phyloP scores from a whole-genome alignment of 225 moss, liverwort and hornwort genomes.

The Pseudisothecium myosuroides region DNA sequence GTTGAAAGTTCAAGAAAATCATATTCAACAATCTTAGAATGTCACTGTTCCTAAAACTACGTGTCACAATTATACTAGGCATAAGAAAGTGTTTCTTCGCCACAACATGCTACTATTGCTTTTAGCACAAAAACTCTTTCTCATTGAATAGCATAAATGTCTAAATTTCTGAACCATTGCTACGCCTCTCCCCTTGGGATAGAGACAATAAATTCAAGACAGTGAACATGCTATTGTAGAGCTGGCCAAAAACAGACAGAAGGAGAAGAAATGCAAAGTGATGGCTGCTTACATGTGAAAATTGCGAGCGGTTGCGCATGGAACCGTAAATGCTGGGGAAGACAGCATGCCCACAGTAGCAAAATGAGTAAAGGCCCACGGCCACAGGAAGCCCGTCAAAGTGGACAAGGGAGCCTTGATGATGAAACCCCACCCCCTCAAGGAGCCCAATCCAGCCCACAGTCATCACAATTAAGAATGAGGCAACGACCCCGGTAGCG shows the following conservation, averaged over 20 bases:
- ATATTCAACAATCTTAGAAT: neutral
- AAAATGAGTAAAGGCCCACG: slow-evolving; percentile 81
- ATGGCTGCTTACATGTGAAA: slow-evolving; percentile 44
- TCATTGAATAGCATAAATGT: neutral
- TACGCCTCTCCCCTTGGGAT: neutral
- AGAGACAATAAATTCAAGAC: neutral
- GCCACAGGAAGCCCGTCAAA: slow-evolving; percentile 66
- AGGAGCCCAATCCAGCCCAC: slow-evolving; percentile 71
- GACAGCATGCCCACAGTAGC: slow-evolving; percentile 92
- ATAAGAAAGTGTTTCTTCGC: neutral
- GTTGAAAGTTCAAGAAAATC: neutral
- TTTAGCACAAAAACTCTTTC: neutral
- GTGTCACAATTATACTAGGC: neutral
- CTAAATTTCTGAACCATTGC: neutral
- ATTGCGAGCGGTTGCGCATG: slow-evolving; percentile 61
- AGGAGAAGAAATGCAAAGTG: neutral
- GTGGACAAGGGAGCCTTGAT: slow-evolving; percentile 50
- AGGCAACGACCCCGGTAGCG: slow-evolving; percentile 73
- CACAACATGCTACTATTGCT: neutral
- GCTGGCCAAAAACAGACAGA: neutral
- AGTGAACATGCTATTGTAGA: neutral
- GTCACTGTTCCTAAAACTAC: neutral
- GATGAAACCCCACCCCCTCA: slow-evolving; percentile 83
- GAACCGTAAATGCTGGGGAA: slow-evolving; percentile 89
- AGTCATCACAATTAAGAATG: slow-evolving; percentile 44